Base-by-base conservation (phyloP, 2,329 filamentous ascomycete genomes). In the Ilyonectria robusta region DNA sequence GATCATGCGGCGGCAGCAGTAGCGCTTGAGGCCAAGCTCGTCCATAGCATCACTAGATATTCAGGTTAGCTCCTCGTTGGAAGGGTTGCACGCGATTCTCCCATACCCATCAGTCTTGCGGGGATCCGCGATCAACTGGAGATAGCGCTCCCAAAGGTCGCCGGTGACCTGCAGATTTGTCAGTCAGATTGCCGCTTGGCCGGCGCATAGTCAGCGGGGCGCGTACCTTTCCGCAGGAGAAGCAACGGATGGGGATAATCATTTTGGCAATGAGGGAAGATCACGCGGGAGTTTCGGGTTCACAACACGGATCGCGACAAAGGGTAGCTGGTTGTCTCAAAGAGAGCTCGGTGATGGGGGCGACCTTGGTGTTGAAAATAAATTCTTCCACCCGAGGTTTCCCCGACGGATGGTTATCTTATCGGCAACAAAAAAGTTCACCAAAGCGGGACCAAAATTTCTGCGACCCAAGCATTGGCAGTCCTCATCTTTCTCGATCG, bases 241-340 rank as follows among this genome's bases (percentile, higher is more conserved):
- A 99, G 85, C 96, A 99, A 75, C 96, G 94, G 73, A 99, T 94
- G 3, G 96, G 96, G 75, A 99, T 98, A 83, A 99, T 99, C 96
- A 99, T 99, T 64, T 84, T 92, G 84, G 73, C 69, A 55, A 40
- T 55, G n/a, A 65, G 61, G 67, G n/a, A 67, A 63, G 40, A 47
- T 56, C 54, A 69, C 69, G 64, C 68, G 56, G 53, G 40, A 62
- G 48, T 59, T 58, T 40, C 44, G 35, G 67, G 65, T 59, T 59
- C 31, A 29, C 23, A 47, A 71, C 29, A 68, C 57, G 67, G 59
- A 65, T 69, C 75, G 74, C 74, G 74, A 75, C 72, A 72, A 67
- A 66, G 63, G 37, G 26, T 65, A 60, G 62, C 59, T 61, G 64
- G 62, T 67, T 61, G 69, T 66, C 67, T 66, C 63, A 44, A 65